Percentiles rank a stretch among this genome's conserved stretches.
Conservation (phyloP, 2,329 filamentous ascomycete species). For the Monascus ruber region DNA sequence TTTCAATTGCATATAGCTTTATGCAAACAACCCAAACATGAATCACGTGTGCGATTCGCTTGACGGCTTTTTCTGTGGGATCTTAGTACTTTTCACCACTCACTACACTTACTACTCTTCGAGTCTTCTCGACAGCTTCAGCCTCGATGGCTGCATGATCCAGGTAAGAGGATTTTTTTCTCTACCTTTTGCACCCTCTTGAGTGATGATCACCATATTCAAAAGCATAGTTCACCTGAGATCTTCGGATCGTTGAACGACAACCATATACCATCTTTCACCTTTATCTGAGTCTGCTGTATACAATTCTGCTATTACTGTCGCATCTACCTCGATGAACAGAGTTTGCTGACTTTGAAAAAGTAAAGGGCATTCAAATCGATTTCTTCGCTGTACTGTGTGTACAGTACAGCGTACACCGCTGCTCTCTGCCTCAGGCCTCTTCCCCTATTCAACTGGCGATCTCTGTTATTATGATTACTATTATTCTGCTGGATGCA, state of each 20-base stretch:
- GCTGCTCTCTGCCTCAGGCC: background rate
- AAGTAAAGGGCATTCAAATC: conserved; percentile 2
- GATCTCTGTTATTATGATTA: background rate
- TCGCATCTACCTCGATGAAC: background rate
- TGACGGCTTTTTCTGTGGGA: no score
- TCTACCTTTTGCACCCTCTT: conserved; percentile 1
- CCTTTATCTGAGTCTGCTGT: conserved; percentile 18
- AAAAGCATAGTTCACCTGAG: conserved; percentile 35
- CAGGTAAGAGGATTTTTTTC: no score
- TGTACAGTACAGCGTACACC: background rate
- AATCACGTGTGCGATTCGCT: no score
- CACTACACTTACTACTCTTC: no score
- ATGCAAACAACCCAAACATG: no score
- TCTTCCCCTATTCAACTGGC: background rate
- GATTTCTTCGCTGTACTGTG: background rate
- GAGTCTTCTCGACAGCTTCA: no score
- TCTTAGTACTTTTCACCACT: no score
- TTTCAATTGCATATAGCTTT: no score
- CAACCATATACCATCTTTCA: conserved; percentile 29
- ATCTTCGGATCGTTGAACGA: conserved; percentile 31
- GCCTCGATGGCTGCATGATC: no score
- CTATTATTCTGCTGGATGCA: conserved; percentile 8
- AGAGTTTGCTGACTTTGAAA: conserved; percentile 4
- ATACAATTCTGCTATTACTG: conserved; percentile 4
- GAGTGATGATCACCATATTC: conserved; percentile 27